Percentiles rank a stretch among this genome's conserved stretches.
phyloP scores from a whole-genome alignment of 805 yeast species.

The Millerozyma miso region DNA sequence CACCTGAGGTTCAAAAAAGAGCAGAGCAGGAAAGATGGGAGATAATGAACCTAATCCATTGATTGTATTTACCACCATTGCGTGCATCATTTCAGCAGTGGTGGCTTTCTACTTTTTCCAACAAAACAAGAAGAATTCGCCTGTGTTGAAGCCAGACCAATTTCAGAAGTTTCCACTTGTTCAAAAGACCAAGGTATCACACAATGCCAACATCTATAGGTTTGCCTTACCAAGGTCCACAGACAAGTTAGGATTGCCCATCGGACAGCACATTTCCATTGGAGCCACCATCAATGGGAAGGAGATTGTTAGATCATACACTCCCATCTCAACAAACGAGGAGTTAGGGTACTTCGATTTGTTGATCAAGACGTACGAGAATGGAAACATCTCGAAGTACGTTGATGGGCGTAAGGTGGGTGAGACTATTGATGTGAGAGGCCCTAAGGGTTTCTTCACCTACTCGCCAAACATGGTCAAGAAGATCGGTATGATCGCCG shows the following conservation, averaged over 20 bases:
- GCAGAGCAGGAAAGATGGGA: conserved; percentile 3
- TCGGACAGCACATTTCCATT: conserved; percentile 90
- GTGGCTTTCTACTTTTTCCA: conserved; percentile 32
- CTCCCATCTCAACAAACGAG: conserved; percentile 82
- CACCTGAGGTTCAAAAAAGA: neutral
- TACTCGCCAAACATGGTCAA: conserved; percentile 76
- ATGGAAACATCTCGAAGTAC: conserved; percentile 77
- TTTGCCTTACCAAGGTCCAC: conserved; percentile 74
- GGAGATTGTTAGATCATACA: conserved; percentile 80
- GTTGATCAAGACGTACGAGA: conserved; percentile 78
- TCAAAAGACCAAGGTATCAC: conserved; percentile 69
- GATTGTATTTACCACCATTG: conserved; percentile 36
- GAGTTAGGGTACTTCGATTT: conserved; percentile 80
- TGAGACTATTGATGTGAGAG: conserved; percentile 71
- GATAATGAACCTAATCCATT: conserved; percentile 35
- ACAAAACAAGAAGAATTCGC: conserved; percentile 33
- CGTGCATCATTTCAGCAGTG: conserved; percentile 30
- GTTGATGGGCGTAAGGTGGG: conserved; percentile 74
- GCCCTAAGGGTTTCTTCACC: conserved; percentile 87
- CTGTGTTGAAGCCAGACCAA: conserved; percentile 59
- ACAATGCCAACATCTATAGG: conserved; percentile 78
- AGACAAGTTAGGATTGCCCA: conserved; percentile 81
- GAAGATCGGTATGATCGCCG: conserved; percentile 85
- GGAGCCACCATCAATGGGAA: conserved; percentile 73
- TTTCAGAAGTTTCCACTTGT: conserved; percentile 79